phyloP scores from a whole-genome alignment of 176 grass and related monocot genomes.

The Phyllostachys edulis region DNA sequence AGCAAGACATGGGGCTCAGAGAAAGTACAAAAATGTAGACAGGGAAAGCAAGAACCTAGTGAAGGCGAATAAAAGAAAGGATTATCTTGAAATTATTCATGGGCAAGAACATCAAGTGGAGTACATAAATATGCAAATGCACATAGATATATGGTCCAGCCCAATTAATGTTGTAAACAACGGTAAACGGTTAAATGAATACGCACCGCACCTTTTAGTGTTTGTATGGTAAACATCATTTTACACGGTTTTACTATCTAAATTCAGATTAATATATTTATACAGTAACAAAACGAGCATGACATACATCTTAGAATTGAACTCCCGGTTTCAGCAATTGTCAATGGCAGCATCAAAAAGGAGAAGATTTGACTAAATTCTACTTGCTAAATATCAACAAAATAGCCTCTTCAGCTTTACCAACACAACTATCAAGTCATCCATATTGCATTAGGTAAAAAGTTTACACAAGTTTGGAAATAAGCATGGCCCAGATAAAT shows the following conservation, averaged over 20 bases:
- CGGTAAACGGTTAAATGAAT: background rate
- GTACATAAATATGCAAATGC: conserved; percentile 6
- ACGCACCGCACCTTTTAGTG: background rate
- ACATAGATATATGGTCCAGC: background rate
- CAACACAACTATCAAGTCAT: background rate
- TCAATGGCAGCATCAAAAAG: background rate
- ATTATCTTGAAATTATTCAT: conserved; percentile 19
- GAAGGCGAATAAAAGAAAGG: background rate
- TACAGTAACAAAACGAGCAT: background rate
- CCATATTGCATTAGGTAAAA: background rate
- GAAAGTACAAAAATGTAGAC: background rate
- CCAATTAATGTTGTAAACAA: background rate
- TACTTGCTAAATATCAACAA: conserved; percentile 13
- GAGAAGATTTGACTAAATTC: background rate
- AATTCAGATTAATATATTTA: background rate
- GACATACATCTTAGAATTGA: background rate
- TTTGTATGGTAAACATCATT: background rate
- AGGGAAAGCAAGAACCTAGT: background rate
- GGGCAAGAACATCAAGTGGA: background rate
- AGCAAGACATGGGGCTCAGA: background rate
- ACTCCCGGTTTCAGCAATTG: background rate
- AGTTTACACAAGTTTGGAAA: background rate
- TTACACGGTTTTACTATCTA: background rate
- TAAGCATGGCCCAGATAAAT: no score
- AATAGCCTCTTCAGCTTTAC: background rate